Conservation (phyloP, 305 asterid species). For the Vinca major region DNA sequence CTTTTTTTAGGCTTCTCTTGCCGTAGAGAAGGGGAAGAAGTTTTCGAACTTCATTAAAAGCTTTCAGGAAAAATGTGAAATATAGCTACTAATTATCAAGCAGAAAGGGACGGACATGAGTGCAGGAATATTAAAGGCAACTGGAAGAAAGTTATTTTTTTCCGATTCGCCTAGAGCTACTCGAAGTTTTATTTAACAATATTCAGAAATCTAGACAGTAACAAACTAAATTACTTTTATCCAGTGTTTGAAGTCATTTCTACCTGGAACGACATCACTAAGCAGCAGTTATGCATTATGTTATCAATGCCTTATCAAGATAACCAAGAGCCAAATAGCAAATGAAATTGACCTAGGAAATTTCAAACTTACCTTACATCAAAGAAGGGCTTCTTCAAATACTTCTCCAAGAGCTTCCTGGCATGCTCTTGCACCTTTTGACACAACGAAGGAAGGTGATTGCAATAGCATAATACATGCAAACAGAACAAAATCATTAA, state of each 20-base stretch:
- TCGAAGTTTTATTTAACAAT: background rate
- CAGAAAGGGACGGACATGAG: background rate
- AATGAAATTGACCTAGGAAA: background rate
- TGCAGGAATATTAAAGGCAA: background rate
- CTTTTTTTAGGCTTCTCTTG: background rate
- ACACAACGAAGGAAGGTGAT: slow-evolving; percentile 17
- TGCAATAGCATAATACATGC: slow-evolving; percentile 6
- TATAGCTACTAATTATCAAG: background rate
- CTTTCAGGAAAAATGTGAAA: background rate
- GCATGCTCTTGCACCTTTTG: slow-evolving; percentile 92
- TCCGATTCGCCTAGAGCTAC: background rate
- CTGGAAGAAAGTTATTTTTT: background rate
- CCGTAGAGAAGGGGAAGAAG: background rate
- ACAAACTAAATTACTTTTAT: background rate
- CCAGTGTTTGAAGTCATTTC: background rate
- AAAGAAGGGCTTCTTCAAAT: slow-evolving; percentile 76
- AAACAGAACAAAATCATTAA: background rate
- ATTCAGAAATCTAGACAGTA: background rate
- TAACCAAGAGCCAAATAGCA: background rate
- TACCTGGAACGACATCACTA: background rate
- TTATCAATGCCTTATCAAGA: background rate
- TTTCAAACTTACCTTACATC: slow-evolving; percentile 53
- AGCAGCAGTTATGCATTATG: background rate
- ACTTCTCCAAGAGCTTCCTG: slow-evolving; percentile 93
- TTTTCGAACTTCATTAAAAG: background rate